Percentiles rank a stretch among this genome's conserved stretches.
These are phyloP conservation scores for Fusarium aywerte DNA, from an alignment of 2,329 filamentous ascomycete species.

Conservation along the genomic window DNA sequence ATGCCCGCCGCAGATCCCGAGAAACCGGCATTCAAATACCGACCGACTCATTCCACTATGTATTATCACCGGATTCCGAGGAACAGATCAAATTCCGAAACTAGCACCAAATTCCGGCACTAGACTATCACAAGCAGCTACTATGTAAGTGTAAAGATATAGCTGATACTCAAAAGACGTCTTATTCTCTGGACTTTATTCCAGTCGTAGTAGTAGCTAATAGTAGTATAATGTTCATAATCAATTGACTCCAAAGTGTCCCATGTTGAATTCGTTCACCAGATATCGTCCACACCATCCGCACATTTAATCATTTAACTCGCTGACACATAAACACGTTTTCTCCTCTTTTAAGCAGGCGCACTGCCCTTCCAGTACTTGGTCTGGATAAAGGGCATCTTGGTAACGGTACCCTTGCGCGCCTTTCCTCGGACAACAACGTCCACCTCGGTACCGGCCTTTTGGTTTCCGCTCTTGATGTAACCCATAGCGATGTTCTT, in stretches of 20 bases:
- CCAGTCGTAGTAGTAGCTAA: constrained; percentile 1
- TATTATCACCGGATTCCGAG: not conserved
- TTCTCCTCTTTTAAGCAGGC: constrained; percentile 15
- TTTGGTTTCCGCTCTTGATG: constrained; percentile 82
- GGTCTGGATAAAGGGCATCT: constrained; percentile 88
- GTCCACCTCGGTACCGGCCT: constrained; percentile 82
- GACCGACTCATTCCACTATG: constrained; percentile 1
- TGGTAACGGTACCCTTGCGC: constrained; percentile 78
- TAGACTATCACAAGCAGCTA: not conserved
- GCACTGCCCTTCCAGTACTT: constrained; percentile 70
- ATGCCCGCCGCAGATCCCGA: not conserved
- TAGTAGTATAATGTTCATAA: constrained; percentile 4
- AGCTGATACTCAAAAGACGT: not conserved
- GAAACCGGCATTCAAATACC: not conserved
- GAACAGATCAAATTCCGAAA: not conserved
- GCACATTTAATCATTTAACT: constrained; percentile 21
- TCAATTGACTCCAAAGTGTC: constrained; percentile 22
- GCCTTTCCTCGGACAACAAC: constrained; percentile 81
- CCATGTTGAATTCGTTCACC: constrained; percentile 33
- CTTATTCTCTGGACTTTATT: constrained; percentile 14
- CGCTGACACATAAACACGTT: constrained; percentile 17
- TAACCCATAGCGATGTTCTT: constrained; percentile 98
- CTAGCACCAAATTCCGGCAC: constrained; percentile 2
- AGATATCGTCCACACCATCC: constrained; percentile 7
- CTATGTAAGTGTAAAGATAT: not conserved